Conservation (phyloP, 805 yeast species). For the Kazachstania africana region DNA sequence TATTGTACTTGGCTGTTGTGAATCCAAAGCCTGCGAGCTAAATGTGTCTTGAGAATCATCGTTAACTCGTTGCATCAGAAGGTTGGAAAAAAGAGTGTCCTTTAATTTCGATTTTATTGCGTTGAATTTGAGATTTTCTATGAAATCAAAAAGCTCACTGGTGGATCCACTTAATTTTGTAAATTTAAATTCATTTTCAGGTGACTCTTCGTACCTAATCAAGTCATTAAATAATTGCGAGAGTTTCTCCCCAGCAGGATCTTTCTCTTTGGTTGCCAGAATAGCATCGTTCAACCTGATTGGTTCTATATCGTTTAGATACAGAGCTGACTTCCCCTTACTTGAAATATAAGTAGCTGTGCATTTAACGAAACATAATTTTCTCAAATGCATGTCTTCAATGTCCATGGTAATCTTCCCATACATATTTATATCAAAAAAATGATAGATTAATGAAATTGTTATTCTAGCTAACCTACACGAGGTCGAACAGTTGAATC, state of each 20-base stretch:
- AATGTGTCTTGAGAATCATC: slow-evolving; percentile 8
- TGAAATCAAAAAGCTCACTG: slow-evolving; percentile 5
- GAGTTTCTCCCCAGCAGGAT: not conserved
- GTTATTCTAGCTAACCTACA: slow-evolving; percentile 11
- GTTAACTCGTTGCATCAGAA: slow-evolving; percentile 1
- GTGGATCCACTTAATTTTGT: slow-evolving; percentile 8
- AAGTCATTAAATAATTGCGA: slow-evolving; percentile 12
- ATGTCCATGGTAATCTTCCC: slow-evolving; percentile 2
- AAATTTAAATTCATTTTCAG: slow-evolving; percentile 11
- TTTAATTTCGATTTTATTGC: not conserved
- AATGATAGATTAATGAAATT: slow-evolving; percentile 11
- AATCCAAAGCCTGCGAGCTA: slow-evolving; percentile 8
- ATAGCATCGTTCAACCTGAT: slow-evolving; percentile 5
- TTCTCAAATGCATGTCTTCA: slow-evolving; percentile 10
- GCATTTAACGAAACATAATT: slow-evolving; percentile 13
- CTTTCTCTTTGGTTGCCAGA: not conserved
- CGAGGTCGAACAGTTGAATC: slow-evolving; percentile 7
- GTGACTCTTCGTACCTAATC: slow-evolving; percentile 7
- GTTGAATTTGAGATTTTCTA: slow-evolving; percentile 5
- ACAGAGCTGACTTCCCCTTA: slow-evolving; percentile 3
- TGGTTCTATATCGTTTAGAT: slow-evolving; percentile 9
- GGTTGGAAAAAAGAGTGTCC: slow-evolving; percentile 6
- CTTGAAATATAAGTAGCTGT: slow-evolving; percentile 7
- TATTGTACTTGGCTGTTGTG: slow-evolving; percentile 1
- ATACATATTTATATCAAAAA: slow-evolving; percentile 5